A percentile compares a stretch with the other conserved stretches of the same genome.
Evolutionary conservation across 345 rosid genomes (phyloP).

Genomic region (Syzygium jambos): DNA sequence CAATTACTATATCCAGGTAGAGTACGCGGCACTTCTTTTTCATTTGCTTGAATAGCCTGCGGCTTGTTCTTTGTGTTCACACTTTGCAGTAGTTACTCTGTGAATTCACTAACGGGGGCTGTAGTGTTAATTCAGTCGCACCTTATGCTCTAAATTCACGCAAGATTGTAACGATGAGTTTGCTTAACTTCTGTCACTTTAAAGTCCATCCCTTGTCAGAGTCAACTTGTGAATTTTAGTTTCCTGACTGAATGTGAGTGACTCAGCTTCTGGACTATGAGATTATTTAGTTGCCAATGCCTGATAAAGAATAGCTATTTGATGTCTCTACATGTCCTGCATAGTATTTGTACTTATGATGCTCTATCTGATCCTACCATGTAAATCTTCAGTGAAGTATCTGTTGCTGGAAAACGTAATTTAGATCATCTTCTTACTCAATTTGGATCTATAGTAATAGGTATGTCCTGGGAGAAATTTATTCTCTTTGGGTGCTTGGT

Average conservation of each 20-base stretch:
- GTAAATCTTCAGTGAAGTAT: not conserved
- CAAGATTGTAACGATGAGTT: not conserved
- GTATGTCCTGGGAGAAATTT: not conserved
- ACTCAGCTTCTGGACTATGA: not conserved
- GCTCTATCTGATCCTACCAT: not conserved
- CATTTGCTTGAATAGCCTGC: no score
- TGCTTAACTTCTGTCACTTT: not conserved
- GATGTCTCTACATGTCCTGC: not conserved
- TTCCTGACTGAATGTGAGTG: not conserved
- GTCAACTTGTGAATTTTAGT: not conserved
- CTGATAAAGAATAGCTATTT: not conserved
- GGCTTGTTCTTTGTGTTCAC: no score
- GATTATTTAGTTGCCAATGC: not conserved
- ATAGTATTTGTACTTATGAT: not conserved
- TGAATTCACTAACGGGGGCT: no score
- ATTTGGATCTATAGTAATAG: not conserved
- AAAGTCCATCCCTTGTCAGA: not conserved
- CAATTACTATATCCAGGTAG: constrained; percentile 88
- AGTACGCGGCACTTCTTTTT: not conserved
- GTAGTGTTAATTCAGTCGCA: no score
- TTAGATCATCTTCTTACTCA: not conserved
- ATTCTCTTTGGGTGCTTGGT: not conserved
- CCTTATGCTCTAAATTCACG: not conserved
- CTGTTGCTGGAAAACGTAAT: not conserved
- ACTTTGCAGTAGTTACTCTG: no score